Conservation (phyloP, 805 yeast genomes). For the Sugiyamaella smithiae region DNA sequence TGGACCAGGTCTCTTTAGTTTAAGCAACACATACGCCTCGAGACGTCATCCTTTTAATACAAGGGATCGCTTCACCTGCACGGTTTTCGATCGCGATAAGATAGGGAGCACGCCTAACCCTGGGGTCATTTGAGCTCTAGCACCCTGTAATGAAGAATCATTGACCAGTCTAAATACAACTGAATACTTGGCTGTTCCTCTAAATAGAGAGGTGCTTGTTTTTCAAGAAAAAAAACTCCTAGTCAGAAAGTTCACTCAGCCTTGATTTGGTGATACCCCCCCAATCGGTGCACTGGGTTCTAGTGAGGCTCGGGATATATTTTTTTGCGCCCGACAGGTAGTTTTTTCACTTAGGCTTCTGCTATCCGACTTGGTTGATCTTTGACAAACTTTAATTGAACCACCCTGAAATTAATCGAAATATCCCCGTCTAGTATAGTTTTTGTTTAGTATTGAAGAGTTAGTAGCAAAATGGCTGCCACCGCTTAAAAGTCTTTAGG, state of each 20-base stretch:
- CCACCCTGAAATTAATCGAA: too few species aligned
- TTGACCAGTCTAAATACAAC: too few species aligned
- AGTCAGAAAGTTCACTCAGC: neutral
- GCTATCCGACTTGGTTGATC: neutral
- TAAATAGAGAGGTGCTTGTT: too few species aligned
- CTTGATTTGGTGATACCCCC: neutral
- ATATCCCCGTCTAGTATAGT: too few species aligned
- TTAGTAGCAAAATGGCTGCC: slow-evolving; percentile 1
- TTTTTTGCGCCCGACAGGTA: neutral
- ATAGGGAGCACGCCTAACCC: too few species aligned
- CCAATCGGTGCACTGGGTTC: neutral
- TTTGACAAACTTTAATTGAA: neutral
- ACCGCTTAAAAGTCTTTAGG: slow-evolving; percentile 1
- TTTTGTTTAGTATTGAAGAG: too few species aligned
- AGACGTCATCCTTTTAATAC: neutral
- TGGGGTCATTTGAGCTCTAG: too few species aligned
- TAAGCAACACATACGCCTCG: too few species aligned
- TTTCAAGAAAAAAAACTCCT: too few species aligned
- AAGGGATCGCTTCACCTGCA: neutral
- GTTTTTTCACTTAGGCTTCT: neutral
- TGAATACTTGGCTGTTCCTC: too few species aligned
- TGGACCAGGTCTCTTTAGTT: too few species aligned
- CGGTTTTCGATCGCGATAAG: neutral
- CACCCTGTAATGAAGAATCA: too few species aligned
- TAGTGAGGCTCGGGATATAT: slow-evolving; percentile 5